Evolutionary conservation across 768 basidiomycete genomes (phyloP).

Genomic region (Phlebiopsis flavidoalba): DNA sequence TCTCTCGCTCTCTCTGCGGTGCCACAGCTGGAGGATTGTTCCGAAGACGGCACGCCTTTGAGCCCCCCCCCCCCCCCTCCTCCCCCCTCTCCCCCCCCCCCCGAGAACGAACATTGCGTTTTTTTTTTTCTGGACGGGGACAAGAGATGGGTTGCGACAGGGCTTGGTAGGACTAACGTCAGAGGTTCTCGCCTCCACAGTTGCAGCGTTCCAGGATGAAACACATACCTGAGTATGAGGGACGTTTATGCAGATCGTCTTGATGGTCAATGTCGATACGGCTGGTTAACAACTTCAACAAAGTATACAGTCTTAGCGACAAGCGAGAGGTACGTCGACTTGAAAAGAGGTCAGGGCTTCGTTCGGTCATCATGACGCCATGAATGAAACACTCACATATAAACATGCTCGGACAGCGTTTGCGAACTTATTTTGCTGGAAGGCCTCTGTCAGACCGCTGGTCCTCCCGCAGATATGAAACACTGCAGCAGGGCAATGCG

Average conservation of each 20-base stretch:
- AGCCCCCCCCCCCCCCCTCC: too few relatives aligned
- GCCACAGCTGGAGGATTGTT: constrained; percentile 41
- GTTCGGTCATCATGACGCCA: background rate
- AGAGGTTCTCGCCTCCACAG: constrained; percentile 32
- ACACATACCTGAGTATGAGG: constrained; percentile 44
- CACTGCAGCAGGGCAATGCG: constrained; percentile 47
- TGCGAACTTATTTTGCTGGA: constrained; percentile 33
- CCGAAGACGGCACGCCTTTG: constrained; percentile 40
- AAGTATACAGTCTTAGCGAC: constrained; percentile 51
- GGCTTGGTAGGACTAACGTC: background rate
- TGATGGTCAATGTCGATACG: constrained; percentile 36
- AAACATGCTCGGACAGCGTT: constrained; percentile 36
- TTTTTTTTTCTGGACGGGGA: too few relatives aligned
- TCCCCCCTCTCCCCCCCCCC: too few relatives aligned
- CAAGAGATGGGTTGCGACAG: constrained; percentile 10
- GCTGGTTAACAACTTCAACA: constrained; percentile 26
- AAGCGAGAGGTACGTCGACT: constrained; percentile 45
- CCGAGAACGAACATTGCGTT: constrained; percentile 39
- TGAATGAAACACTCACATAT: constrained; percentile 41
- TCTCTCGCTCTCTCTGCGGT: constrained; percentile 40
- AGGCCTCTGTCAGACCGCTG: constrained; percentile 34
- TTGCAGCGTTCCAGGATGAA: constrained; percentile 29
- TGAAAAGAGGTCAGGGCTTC: background rate
- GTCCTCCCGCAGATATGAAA: constrained; percentile 38
- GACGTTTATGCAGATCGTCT: constrained; percentile 39